Evolutionary conservation across 2,329 filamentous ascomycete genomes (phyloP).

Genomic region (Penicillium verrucosum): DNA sequence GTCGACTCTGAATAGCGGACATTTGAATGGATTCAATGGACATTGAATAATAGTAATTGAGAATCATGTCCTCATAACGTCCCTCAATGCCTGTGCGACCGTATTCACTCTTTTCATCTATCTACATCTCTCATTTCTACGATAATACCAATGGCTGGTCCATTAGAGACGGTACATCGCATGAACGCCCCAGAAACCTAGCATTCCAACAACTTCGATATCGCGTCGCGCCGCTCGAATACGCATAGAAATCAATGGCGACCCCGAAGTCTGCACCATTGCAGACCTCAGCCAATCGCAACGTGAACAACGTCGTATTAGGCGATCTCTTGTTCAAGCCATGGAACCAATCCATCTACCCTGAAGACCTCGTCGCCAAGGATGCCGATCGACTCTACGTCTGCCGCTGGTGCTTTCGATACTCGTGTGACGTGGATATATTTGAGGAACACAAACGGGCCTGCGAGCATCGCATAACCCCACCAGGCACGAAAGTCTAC

Average conservation of each 20-base stretch:
- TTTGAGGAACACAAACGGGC: slow-evolving; percentile 42
- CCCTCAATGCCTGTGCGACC: neutral
- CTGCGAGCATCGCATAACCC: slow-evolving; percentile 54
- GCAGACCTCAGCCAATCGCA: slow-evolving; percentile 57
- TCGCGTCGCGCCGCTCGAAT: neutral
- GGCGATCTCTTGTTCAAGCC: slow-evolving; percentile 80
- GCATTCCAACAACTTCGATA: slow-evolving; percentile 1
- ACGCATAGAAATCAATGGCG: slow-evolving; percentile 27
- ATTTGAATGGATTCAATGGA: neutral
- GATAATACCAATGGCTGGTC: slow-evolving; percentile 19
- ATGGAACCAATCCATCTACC: slow-evolving; percentile 91
- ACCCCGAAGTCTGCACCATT: slow-evolving; percentile 24
- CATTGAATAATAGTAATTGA: neutral
- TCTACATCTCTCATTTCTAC: neutral
- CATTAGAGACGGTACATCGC: slow-evolving; percentile 8
- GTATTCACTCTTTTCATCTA: neutral
- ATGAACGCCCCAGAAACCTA: slow-evolving; percentile 15
- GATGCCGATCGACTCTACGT: slow-evolving; percentile 68
- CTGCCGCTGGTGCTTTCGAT: slow-evolving; percentile 92
- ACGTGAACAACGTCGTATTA: slow-evolving; percentile 81
- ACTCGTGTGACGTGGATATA: slow-evolving; percentile 54
- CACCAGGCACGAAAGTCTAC: slow-evolving; percentile 74
- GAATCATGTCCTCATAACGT: neutral
- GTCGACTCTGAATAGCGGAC: neutral
- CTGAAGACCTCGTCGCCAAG: slow-evolving; percentile 60